Evolutionary conservation across 306 rosid genomes (phyloP), one percentile per base, ranked within the genome.

Genomic region (Glycyrrhiza uralensis): DNA sequence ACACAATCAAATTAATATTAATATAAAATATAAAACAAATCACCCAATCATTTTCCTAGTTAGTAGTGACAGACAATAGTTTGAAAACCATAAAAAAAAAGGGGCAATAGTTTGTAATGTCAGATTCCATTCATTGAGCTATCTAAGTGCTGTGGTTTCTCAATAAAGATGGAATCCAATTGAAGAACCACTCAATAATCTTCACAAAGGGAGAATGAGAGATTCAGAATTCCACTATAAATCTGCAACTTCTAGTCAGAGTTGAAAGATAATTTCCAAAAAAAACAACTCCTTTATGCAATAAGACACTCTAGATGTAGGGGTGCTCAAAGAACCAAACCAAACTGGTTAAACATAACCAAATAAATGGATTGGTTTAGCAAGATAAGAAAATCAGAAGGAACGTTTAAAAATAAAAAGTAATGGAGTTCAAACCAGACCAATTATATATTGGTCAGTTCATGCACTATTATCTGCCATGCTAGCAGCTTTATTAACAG

Each of bases 251-350:
- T 29, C 59, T 12, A 44, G 49, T n/a, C 1, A 7, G 18, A 42
- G 17, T 56, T 4, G 22, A 66, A 55, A 11, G 15, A 56, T 8
- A 67, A 23, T 4, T 49, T 47, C 38, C 18, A 33, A 46, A 30
- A 17, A 72, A 72, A 58, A 46, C 62, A 24, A 58, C 54, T 35
- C 60, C 55, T 55, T 44, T 15, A 57, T 32, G 41, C 60, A 44
- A 7, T 44, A 32, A 66, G 51, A 56, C 49, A 13, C 24, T 22
- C 33, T 6, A n/a, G 38, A 32, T 8, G 23, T 36, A 20, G n/a
- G 10, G 14, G 41, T 18, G 77, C 18, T 63, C 63, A 69, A 38
- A 73, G 67, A 41, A 52, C 59, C 61, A 70, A 71, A 60, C 71
- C 28, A 70, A 69, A 70, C 47, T 7, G 20, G 41, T 50, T 29